phyloP scores from a whole-genome alignment of 495 filamentous ascomycete species.

The Penicillium bovifimosum region DNA sequence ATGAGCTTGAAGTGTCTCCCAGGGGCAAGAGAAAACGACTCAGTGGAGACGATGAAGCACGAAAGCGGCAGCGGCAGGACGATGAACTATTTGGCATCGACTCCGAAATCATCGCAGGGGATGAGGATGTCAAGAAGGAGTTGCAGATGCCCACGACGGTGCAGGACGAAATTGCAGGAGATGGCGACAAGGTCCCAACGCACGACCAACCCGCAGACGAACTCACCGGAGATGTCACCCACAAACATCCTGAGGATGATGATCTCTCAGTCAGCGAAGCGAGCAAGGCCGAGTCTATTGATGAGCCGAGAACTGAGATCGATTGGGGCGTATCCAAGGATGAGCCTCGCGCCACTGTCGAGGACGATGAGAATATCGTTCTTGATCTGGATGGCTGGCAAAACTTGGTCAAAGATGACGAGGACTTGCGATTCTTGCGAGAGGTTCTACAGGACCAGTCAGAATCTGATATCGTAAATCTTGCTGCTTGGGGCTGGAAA shows the following conservation, averaged over 20 bases:
- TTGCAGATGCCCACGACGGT: background rate
- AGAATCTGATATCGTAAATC: slow-evolving; percentile 54
- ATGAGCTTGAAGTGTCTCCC: slow-evolving; percentile 28
- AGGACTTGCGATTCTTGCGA: slow-evolving; percentile 60
- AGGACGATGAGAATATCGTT: slow-evolving; percentile 60
- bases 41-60: slow-evolving; percentile 51
- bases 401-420: slow-evolving; percentile 69
- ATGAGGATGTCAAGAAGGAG: slow-evolving; percentile 5
- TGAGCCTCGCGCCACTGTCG: slow-evolving; percentile 57
- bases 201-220: slow-evolving; percentile 1
- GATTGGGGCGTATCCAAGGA: slow-evolving; percentile 57
- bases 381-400: slow-evolving; percentile 78
- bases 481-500: slow-evolving; percentile 79
- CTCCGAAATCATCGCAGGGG: slow-evolving; percentile 1
- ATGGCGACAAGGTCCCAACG: slow-evolving; percentile 1
- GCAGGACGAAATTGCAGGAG: slow-evolving; percentile 1
- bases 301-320: slow-evolving; percentile 42
- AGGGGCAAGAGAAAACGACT: slow-evolving; percentile 67
- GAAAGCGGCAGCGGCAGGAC: slow-evolving; percentile 71
- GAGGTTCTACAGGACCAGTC: slow-evolving; percentile 43
- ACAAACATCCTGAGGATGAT: slow-evolving; percentile 1
- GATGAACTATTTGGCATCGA: slow-evolving; percentile 66
- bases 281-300: slow-evolving; percentile 14
- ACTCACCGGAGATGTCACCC: background rate
- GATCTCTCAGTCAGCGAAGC: slow-evolving; percentile 28